phyloP scores from a whole-genome alignment of 345 rosid species.

The Syzygium aqueum region DNA sequence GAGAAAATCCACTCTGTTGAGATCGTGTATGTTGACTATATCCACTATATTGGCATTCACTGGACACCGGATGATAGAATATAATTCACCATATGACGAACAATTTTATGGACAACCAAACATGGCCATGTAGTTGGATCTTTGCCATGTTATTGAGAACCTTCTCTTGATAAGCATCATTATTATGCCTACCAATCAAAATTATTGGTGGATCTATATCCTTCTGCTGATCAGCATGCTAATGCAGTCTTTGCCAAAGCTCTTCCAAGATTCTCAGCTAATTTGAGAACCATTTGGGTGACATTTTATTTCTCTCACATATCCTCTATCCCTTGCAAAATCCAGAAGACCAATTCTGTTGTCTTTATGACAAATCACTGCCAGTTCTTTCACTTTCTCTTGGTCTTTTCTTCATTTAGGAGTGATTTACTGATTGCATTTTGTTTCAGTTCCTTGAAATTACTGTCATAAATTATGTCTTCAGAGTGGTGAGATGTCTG shows the following conservation, averaged over 20 bases:
- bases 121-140: background rate
- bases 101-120: background rate
- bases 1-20: background rate
- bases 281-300: background rate
- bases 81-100: background rate
- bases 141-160: background rate
- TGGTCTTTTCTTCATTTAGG: background rate
- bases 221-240: background rate
- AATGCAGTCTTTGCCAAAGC: background rate
- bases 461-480: background rate
- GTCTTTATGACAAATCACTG: background rate
- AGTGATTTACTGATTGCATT: background rate
- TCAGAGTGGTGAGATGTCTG: background rate
- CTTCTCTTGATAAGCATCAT: background rate
- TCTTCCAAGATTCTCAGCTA: background rate
- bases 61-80: background rate
- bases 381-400: background rate
- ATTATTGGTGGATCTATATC: background rate
- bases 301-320: background rate
- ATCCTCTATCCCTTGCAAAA: background rate
- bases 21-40: background rate
- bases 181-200: background rate
- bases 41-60: background rate
- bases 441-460: background rate
- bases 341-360: background rate